Evolutionary conservation across 169 alveolate species (phyloP), one percentile per base, ranked within the genome.

Genomic region (Plasmodium vivax): DNA sequence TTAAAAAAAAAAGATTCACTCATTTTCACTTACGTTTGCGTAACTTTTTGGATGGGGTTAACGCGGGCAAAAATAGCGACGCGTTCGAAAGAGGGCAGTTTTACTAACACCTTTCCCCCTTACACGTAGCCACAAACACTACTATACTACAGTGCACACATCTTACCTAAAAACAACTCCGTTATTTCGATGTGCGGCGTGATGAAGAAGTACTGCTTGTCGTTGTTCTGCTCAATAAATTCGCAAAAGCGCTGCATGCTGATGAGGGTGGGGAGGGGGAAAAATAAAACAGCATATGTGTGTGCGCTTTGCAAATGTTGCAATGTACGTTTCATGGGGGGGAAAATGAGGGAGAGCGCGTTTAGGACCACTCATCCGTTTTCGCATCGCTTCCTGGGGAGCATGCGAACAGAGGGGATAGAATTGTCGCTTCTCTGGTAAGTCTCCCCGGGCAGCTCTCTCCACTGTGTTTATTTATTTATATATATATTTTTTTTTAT

Each of bases 171-270:
- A 80, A 88, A 88, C n/a, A 88, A 72, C 45, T 88, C 94, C 12
- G 94, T 88, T 79, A 88, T 88, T 80, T 88, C 94, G 23, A 88
- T 88, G 34, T 88, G 94, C 1, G 94, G 94, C 19, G 94, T 88
- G 62, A 88, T 88, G 68, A 88, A 88, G 83, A 88, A 88, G 51
- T 88, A 88, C 32, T 88, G 94, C 38, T 88, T 88, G 73, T 47
- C 71, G 54, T 58, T 81, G 83, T 68, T 88, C 58, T 27, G 34
- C 62, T 88, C 90, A n/a, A 88, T 68, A 34, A 88, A 88, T 34
- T 88, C 83, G 32, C 88, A 88, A 45, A 88, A 88, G 10, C 62
- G 77, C 32, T 81, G 73, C 94, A 88, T 88, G 72, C 94, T 88
- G 58, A 27, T 12, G 71, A 77, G 38, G 41, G 56, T 56, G 51